These are phyloP conservation scores for Tilletiopsis washingtonensis DNA, from an alignment of 1,284 basidiomycete species.

Conservation along the genomic window DNA sequence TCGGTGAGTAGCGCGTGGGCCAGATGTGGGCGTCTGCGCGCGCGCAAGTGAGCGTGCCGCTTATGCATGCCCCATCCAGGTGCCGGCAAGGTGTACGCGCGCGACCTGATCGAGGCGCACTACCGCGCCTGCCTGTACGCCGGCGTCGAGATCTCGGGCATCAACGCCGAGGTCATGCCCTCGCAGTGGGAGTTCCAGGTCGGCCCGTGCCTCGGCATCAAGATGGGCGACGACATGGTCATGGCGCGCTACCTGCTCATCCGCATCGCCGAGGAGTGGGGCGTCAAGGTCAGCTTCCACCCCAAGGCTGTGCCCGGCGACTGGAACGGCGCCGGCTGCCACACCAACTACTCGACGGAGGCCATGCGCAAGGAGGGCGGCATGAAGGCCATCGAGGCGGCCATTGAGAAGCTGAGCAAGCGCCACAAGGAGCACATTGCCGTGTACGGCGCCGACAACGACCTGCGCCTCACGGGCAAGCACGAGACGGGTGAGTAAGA, in stretches of 20 bases:
- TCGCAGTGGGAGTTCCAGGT: constrained; percentile 99
- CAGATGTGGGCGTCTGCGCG: no score
- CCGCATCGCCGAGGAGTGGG: constrained; percentile 83
- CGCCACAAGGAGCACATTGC: constrained; percentile 49
- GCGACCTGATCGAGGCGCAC: constrained; percentile 98
- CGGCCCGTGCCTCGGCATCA: constrained; percentile 92
- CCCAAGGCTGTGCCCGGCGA: constrained; percentile 96
- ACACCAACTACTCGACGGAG: constrained; percentile 49
- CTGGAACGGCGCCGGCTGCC: constrained; percentile 97
- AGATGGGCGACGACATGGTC: constrained; percentile 76
- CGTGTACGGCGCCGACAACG: constrained; percentile 47
- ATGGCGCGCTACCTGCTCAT: constrained; percentile 44
- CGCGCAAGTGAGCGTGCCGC: no score
- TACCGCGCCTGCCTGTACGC: constrained; percentile 92
- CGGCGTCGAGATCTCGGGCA: constrained; percentile 96
- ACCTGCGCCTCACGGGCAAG: constrained; percentile 44
- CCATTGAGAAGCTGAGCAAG: constrained; percentile 60
- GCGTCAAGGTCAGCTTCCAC: constrained; percentile 91
- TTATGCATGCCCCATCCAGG: constrained; percentile 55
- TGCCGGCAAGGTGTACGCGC: constrained; percentile 92
- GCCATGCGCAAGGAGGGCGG: constrained; percentile 52
- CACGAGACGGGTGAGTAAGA: no score
- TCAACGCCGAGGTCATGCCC: constrained; percentile 99
- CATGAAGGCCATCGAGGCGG: constrained; percentile 85
- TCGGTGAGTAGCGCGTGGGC: constrained; percentile 59